Conservation (phyloP, 345 rosid species). For the Fremontodendron californicum region DNA sequence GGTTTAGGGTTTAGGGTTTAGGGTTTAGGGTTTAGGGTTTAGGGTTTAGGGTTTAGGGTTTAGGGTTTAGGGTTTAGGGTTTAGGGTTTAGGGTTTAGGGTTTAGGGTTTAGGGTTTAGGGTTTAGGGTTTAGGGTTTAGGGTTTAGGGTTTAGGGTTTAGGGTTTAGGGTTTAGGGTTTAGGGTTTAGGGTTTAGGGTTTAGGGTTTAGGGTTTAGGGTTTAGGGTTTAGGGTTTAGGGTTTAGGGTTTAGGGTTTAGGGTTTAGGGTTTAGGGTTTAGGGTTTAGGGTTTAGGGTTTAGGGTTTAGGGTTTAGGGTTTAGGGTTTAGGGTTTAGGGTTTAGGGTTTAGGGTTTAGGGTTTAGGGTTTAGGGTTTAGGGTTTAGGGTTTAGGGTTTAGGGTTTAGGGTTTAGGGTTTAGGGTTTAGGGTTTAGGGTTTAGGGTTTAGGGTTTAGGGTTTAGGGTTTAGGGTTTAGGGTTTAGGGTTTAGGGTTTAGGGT, state of each 20-base stretch:
- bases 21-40: constrained; percentile 18
- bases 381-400: constrained; percentile 27
- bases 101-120: constrained; percentile 21
- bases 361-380: constrained; percentile 17
- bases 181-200: constrained; percentile 25
- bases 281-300: constrained; percentile 23
- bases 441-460: constrained; percentile 11
- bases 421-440: not conserved
- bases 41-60: constrained; percentile 20
- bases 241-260: constrained; percentile 27
- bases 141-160: constrained; percentile 28
- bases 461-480: constrained; percentile 4
- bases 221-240: constrained; percentile 27
- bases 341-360: constrained; percentile 24
- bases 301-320: constrained; percentile 24
- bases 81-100: constrained; percentile 23
- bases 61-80: constrained; percentile 23
- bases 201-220: constrained; percentile 18
- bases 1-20: constrained; percentile 13
- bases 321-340: constrained; percentile 30
- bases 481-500: constrained; percentile 16
- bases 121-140: constrained; percentile 25
- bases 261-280: constrained; percentile 20
- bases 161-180: constrained; percentile 24
- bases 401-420: constrained; percentile 20